Evolutionary conservation across 2,329 filamentous ascomycete genomes (phyloP).

Genomic region (Beauveria sp.): DNA sequence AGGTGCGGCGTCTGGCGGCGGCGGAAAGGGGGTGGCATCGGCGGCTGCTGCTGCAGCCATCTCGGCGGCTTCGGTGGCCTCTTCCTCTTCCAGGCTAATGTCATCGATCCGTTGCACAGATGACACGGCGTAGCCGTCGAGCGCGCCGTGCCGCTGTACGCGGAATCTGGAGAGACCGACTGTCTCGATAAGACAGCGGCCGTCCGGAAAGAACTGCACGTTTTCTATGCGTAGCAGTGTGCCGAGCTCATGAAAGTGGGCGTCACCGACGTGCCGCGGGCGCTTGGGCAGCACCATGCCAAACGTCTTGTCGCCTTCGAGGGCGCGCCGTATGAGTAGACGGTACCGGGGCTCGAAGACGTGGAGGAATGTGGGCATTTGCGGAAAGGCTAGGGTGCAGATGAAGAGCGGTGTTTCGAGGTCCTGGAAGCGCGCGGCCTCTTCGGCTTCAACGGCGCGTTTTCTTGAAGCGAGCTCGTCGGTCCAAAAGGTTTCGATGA

Average conservation of each 20-base stretch:
- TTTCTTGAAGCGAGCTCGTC: slow-evolving; percentile 53
- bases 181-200: slow-evolving; percentile 73
- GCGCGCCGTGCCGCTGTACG: slow-evolving; percentile 52
- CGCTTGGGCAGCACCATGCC: slow-evolving; percentile 75
- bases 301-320: slow-evolving; percentile 68
- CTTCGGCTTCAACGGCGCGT: slow-evolving; percentile 48
- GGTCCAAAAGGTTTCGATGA: slow-evolving; percentile 64
- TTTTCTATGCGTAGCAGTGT: slow-evolving; percentile 71
- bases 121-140: slow-evolving; percentile 75
- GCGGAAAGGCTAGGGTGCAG: slow-evolving; percentile 73
- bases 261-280: slow-evolving; percentile 25
- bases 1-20: background rate
- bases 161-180: slow-evolving; percentile 70
- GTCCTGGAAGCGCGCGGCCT: slow-evolving; percentile 46
- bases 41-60: slow-evolving; percentile 15
- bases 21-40: background rate
- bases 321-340: slow-evolving; percentile 74
- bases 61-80: slow-evolving; percentile 65
- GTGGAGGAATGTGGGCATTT: slow-evolving; percentile 78
- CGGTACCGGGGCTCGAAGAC: slow-evolving; percentile 91
- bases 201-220: slow-evolving; percentile 66
- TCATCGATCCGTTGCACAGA: slow-evolving; percentile 72
- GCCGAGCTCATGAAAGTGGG: slow-evolving; percentile 62
- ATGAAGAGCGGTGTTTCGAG: slow-evolving; percentile 67
- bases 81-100: slow-evolving; percentile 73